Evolutionary conservation across 1,284 basidiomycete species (phyloP), one percentile per base, ranked within the genome.

Genomic region (Erythrobasidium hasegawianum): DNA sequence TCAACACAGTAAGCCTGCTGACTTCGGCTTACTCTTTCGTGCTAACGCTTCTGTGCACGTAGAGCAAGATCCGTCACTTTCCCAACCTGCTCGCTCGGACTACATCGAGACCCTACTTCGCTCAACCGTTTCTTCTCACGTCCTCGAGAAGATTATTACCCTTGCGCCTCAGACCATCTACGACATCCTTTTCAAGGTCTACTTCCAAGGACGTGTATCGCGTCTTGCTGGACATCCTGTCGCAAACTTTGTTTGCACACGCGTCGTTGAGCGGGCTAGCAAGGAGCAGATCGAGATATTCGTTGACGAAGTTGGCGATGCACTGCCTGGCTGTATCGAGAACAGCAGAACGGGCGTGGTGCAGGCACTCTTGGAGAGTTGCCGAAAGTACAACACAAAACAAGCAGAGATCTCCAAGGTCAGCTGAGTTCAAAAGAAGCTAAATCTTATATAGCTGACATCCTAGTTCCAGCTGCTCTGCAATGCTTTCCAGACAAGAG

Each of bases 231-330:
- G 70, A 22, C 93, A 97, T 77, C 90, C 92, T 1, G 88, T 92
- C 2, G 90, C 89, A 22, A 96, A 96, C 75, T 97, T 91, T 73
- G 90, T 95, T 16, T 81, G 92, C 5, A 87, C 90, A 0, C 87
- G 85, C 74, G 88, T 86, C 0, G 71, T 94, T 14, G 83, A 83
- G 57, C 81, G 88, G 43, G 76, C 86, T 18, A 80, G 82, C 29
- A 77, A 76, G 7, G 77, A 79, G 4, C 83, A 87, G 68, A 75
- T 95, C n/a, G 73, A 76, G 2, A 81, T 81, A n/a, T 80, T 86
- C 1, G 78, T 86, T 45, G 78, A 79, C 57, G 84, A 86, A 68
- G 82, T 90, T 75, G 57, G 77, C 80, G 82, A 78, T 74, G 56
- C 82, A 81, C 67, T 72, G 84, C 55, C 81, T 82, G 66, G 81